These are phyloP conservation scores for Phytophthora multivora DNA, from an alignment of 352 stramenopile genomes.

Conservation along the genomic window DNA sequence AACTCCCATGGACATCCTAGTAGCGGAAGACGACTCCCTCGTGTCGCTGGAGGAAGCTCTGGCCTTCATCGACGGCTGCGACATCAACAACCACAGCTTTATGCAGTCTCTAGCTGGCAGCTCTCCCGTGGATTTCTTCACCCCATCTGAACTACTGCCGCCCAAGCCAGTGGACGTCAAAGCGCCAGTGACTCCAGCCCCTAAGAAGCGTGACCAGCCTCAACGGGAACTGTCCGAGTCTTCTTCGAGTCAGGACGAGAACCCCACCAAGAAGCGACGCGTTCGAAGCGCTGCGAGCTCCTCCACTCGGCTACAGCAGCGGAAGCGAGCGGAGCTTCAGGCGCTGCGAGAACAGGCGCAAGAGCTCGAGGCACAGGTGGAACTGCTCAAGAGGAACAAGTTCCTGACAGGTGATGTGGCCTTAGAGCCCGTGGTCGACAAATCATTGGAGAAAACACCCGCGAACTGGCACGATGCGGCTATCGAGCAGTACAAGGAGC, in stretches of 20 bases:
- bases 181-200: background rate
- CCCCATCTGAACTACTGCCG: background rate
- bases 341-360: constrained; percentile 25
- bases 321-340: constrained; percentile 32
- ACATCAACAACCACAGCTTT: background rate
- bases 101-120: constrained; percentile 4
- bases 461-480: constrained; percentile 29
- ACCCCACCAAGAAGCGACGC: constrained; percentile 17
- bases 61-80: constrained; percentile 33
- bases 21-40: constrained; percentile 25
- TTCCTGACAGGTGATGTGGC: constrained; percentile 10
- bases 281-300: constrained; percentile 23
- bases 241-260: constrained; percentile 12
- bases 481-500: constrained; percentile 24
- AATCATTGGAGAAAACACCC: background rate
- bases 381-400: constrained; percentile 29
- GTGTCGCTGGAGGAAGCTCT: constrained; percentile 32
- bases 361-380: constrained; percentile 30
- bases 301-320: constrained; percentile 29
- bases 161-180: background rate
- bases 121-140: constrained; percentile 1
- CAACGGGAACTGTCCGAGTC: background rate
- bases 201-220: constrained; percentile 5
- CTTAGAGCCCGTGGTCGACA: background rate
- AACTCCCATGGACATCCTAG: constrained; percentile 24